phyloP scores from a whole-genome alignment of 495 filamentous ascomycete species.

The Xeromyces bisporus region DNA sequence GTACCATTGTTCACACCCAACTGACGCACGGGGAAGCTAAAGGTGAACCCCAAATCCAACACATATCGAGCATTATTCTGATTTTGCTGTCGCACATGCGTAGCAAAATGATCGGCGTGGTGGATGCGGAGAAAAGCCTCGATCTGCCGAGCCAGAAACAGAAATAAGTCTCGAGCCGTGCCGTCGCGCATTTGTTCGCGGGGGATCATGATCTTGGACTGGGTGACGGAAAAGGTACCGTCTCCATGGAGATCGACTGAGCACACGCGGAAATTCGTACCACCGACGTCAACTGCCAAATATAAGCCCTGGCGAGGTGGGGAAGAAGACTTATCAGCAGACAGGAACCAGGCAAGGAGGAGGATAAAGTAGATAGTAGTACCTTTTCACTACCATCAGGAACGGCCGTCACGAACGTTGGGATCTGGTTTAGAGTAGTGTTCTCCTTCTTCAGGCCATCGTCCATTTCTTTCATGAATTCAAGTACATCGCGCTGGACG shows the following conservation, averaged over 20 bases:
- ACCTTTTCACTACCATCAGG: conserved; percentile 95
- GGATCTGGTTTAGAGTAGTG: conserved; percentile 81
- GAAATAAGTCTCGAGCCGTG: conserved; percentile 73
- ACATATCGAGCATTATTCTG: conserved; percentile 46
- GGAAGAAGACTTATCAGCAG: conserved; percentile 1
- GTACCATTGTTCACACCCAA: conserved; percentile 83
- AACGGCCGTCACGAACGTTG: conserved; percentile 86
- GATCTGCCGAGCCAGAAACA: conserved; percentile 85
- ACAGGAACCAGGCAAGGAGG: too few species aligned
- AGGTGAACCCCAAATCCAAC: conserved; percentile 90
- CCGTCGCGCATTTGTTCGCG: conserved; percentile 78
- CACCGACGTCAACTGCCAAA: conserved; percentile 89
- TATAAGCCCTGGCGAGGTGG: conserved; percentile 55
- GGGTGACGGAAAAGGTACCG: conserved; percentile 77
- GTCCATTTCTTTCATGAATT: conserved; percentile 74
- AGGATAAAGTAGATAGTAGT: too few species aligned
- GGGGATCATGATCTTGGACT: conserved; percentile 83
- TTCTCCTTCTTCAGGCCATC: conserved; percentile 70
- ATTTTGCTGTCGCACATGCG: conserved; percentile 42
- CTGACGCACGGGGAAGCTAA: conserved; percentile 93
- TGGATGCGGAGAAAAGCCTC: conserved; percentile 71
- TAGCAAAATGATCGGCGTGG: conserved; percentile 76
- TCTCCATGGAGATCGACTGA: conserved; percentile 84
- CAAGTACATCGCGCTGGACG: conserved; percentile 60
- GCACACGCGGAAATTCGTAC: conserved; percentile 96